These are phyloP conservation scores for Raphanus sativus DNA, from an alignment of 345 rosid genomes.

Conservation along the genomic window DNA sequence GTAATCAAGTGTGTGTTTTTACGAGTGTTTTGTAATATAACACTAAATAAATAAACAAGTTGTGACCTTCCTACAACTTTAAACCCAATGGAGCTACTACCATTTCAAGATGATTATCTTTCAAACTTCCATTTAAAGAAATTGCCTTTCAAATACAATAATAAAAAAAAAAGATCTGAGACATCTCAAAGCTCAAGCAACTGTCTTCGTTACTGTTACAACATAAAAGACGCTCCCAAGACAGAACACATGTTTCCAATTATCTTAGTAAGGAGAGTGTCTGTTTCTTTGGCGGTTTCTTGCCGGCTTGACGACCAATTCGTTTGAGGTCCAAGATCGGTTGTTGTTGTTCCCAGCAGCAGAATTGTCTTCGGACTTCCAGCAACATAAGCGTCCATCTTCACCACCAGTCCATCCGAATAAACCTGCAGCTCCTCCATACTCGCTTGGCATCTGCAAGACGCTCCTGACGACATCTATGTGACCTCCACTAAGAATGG, in stretches of 20 bases:
- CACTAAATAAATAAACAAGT: constrained; percentile 1
- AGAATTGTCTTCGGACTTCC: constrained; percentile 66
- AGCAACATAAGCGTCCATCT: constrained; percentile 91
- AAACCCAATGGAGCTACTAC: neutral
- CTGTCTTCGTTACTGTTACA: neutral
- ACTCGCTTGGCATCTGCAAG: constrained; percentile 56
- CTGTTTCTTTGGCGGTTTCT: constrained; percentile 49
- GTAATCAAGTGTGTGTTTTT: neutral
- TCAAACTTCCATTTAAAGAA: neutral
- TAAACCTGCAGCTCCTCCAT: constrained; percentile 47
- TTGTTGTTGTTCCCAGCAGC: constrained; percentile 39
- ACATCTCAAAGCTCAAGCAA: neutral
- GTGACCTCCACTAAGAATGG: constrained; percentile 85
- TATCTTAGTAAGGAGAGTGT: constrained; percentile 55
- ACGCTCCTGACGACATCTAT: constrained; percentile 65
- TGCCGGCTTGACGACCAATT: constrained; percentile 50
- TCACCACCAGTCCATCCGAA: constrained; percentile 97
- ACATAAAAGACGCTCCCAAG: neutral
- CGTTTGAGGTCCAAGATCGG: constrained; percentile 72
- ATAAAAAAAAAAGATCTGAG: neutral
- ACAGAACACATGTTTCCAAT: neutral
- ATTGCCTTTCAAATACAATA: neutral
- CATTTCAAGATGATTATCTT: neutral
- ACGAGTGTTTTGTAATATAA: constrained; percentile 19
- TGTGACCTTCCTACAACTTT: neutral